Evolutionary conservation across 2,329 filamentous ascomycete genomes (phyloP), one percentile per base, ranked within the genome.

Genomic region (Xylariaceae sp.): DNA sequence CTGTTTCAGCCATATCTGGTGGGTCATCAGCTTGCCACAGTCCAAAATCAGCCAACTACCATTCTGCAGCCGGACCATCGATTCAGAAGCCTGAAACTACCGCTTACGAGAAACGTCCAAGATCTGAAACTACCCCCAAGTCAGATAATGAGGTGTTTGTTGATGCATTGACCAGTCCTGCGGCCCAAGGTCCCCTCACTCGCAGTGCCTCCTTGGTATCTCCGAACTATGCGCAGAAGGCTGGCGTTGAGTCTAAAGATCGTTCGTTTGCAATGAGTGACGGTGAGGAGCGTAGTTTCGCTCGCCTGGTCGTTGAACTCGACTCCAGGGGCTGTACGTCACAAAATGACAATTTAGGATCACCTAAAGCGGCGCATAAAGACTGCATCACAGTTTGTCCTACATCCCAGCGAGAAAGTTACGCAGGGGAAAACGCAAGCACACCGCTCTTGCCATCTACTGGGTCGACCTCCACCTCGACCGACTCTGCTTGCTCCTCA

Each of bases 241-340:
- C 35, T 37, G 45, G 31, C 30, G 19, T 26, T 31, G 29, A 48
- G 3, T 45, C 53, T 3, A 63, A 66, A 44, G 62, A 65, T 32
- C 58, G 55, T 9, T 70, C 68, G 42, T 70, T 70, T 41, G 68
- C 68, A 31, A 60, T 68, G 50, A 70, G 68, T 47, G 64, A 68
- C 40, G 72, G 67, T 5, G 77, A 77, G 46, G 77, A 80, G 55
- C 71, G 68, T 35, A 76, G 76, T 60, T 72, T 80, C 63, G 67
- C 77, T 47, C 71, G 74, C 49, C 69, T 81, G 4, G 73, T 76
- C 2, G 72, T 75, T n/a, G 77, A 80, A 59, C 65, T 80, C 6
- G 78, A 80, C 58, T 71, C 74, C 30, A 70, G 68, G 27, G 70
- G 68, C 47, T 68, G 69, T 55, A 63, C 68, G 9, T 62, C 62